Evolutionary conservation across 2,329 filamentous ascomycete genomes (phyloP).

Genomic region (Colletotrichum magnum): DNA sequence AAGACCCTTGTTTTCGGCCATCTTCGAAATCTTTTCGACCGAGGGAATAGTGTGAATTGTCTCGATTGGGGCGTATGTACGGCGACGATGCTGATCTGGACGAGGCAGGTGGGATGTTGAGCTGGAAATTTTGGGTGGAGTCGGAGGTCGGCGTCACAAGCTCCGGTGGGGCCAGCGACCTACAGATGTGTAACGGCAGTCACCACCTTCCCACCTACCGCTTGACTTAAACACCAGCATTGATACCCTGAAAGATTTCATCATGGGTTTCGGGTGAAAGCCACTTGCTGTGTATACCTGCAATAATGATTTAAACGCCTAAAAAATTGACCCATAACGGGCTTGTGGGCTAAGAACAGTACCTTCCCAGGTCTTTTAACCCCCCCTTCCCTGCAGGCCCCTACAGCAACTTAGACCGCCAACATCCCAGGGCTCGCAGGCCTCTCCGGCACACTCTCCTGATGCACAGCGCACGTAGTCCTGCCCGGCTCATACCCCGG

Average conservation of each 20-base stretch:
- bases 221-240: too few relatives aligned
- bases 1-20: slow-evolving; percentile 59
- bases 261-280: too few relatives aligned
- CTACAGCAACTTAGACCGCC: background rate
- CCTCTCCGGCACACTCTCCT: background rate
- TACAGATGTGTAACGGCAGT: too few relatives aligned
- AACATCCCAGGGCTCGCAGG: background rate
- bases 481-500: background rate
- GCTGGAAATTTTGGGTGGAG: slow-evolving; percentile 39
- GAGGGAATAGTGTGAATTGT: rapidly evolving
- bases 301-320: too few relatives aligned
- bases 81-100: background rate
- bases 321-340: too few relatives aligned
- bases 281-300: too few relatives aligned
- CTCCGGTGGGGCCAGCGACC: too few relatives aligned
- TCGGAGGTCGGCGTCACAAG: slow-evolving; percentile 31
- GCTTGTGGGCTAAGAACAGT: slow-evolving; percentile 1
- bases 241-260: too few relatives aligned
- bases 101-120: slow-evolving; percentile 22
- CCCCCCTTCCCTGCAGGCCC: too few relatives aligned
- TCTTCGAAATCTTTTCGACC: slow-evolving; percentile 29
- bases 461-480: slow-evolving; percentile 35
- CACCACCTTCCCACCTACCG: too few relatives aligned
- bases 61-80: background rate
- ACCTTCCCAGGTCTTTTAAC: too few relatives aligned